phyloP scores from a whole-genome alignment of 139 green algal species.

The Mesotaenium endlicherianum region DNA sequence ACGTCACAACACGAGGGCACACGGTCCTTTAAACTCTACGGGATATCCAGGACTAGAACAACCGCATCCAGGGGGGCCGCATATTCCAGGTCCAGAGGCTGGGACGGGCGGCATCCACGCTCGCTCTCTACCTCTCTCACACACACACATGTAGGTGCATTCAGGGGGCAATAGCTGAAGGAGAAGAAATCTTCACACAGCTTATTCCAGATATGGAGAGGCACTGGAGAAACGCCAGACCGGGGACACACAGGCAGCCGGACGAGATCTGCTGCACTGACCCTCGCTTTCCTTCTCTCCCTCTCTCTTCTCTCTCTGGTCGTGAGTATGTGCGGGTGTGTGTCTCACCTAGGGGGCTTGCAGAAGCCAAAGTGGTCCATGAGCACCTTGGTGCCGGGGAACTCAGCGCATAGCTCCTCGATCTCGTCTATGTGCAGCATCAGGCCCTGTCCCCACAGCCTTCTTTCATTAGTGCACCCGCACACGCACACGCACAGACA shows the following conservation, averaged over 20 bases:
- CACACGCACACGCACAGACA: background rate
- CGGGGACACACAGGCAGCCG: background rate
- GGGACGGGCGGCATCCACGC: too few relatives aligned
- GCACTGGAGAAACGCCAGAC: background rate
- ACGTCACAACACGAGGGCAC: background rate
- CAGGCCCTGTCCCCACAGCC: conserved; percentile 54
- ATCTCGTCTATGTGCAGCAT: conserved; percentile 62
- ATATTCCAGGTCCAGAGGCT: too few relatives aligned
- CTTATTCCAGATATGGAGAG: background rate
- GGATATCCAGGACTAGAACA: background rate
- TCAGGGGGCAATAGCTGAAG: background rate
- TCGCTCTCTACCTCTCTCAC: too few relatives aligned
- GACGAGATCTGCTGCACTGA: background rate
- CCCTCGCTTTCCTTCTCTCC: background rate
- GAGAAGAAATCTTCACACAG: background rate
- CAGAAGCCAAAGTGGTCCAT: conserved; percentile 75
- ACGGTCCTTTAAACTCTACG: background rate
- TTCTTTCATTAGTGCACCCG: too few relatives aligned
- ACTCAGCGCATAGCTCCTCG: conserved; percentile 52
- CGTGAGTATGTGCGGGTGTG: too few relatives aligned
- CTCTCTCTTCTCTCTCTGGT: too few relatives aligned
- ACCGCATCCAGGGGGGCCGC: too few relatives aligned
- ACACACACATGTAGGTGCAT: too few relatives aligned
- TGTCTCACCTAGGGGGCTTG: conserved; percentile 45
- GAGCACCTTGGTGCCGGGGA: conserved; percentile 63